Conservation (phyloP, 305 asterid genomes). For the Fraxinus sp. region DNA sequence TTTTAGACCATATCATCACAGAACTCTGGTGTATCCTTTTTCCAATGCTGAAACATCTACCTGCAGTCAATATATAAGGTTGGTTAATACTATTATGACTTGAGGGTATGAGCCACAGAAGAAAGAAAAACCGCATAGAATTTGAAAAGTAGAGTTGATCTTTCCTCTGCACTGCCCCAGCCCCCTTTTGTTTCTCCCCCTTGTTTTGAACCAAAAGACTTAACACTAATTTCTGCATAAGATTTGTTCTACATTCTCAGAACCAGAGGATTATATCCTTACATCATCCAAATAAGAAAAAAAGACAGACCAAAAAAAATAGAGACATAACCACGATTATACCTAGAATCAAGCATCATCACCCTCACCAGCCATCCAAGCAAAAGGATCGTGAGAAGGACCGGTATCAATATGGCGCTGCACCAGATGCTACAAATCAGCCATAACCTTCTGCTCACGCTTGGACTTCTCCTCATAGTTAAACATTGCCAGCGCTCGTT, state of each 20-base stretch:
- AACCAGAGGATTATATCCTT: constrained; percentile 20
- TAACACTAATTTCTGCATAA: constrained; percentile 7
- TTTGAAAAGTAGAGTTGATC: background rate
- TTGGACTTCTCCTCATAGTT: constrained; percentile 97
- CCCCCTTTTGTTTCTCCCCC: background rate
- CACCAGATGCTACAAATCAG: constrained; percentile 91
- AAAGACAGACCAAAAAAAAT: background rate
- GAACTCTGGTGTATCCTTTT: background rate
- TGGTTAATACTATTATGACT: background rate
- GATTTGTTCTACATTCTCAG: background rate
- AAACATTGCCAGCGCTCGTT: constrained; percentile 92
- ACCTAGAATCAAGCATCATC: constrained; percentile 51
- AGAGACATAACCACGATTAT: background rate
- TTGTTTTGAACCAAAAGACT: background rate
- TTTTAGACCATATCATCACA: background rate
- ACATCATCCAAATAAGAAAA: constrained; percentile 16
- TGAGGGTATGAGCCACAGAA: background rate
- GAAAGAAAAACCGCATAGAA: background rate
- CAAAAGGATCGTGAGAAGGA: constrained; percentile 87
- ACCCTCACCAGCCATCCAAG: constrained; percentile 57
- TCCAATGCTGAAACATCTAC: background rate
- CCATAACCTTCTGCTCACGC: constrained; percentile 97
- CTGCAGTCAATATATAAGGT: background rate
- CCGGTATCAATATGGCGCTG: constrained; percentile 90
- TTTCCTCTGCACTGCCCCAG: background rate